Conservation (phyloP, 805 yeast species). For the Cyberlindnera nakhonratchasimensis region DNA sequence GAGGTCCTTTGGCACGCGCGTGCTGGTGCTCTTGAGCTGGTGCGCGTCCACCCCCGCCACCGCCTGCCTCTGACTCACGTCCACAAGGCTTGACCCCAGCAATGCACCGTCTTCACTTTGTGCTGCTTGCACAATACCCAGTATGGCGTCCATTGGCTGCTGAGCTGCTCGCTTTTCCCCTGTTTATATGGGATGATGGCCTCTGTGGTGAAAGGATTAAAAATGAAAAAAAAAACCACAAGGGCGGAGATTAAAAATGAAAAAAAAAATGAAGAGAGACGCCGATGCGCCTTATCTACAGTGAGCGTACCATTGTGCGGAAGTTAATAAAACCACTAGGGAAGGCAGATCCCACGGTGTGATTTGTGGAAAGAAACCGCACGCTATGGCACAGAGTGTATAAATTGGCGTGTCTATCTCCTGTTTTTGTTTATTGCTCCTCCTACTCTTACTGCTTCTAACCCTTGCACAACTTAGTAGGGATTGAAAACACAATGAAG, state of each 20-base stretch:
- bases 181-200: too few relatives aligned
- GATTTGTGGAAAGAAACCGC: too few relatives aligned
- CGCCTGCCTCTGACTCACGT: not conserved
- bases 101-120: slow-evolving; percentile 2
- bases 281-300: not conserved
- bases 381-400: too few relatives aligned
- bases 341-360: too few relatives aligned
- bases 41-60: not conserved
- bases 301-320: not conserved
- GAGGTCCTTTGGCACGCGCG: slow-evolving; percentile 8
- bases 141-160: slow-evolving; percentile 2
- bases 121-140: not conserved
- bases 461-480: too few relatives aligned
- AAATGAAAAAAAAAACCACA: not conserved
- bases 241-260: not conserved
- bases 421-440: too few relatives aligned
- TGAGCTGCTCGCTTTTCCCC: too few relatives aligned
- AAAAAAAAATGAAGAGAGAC: not conserved
- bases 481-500: too few relatives aligned
- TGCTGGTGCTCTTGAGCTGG: not conserved
- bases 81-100: slow-evolving; percentile 3
- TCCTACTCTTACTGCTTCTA: too few relatives aligned
- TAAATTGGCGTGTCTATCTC: too few relatives aligned
- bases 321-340: too few relatives aligned
- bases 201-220: not conserved